Evolutionary conservation across 2,329 filamentous ascomycete species (phyloP).

Genomic region (Hyphodiscus sp.): DNA sequence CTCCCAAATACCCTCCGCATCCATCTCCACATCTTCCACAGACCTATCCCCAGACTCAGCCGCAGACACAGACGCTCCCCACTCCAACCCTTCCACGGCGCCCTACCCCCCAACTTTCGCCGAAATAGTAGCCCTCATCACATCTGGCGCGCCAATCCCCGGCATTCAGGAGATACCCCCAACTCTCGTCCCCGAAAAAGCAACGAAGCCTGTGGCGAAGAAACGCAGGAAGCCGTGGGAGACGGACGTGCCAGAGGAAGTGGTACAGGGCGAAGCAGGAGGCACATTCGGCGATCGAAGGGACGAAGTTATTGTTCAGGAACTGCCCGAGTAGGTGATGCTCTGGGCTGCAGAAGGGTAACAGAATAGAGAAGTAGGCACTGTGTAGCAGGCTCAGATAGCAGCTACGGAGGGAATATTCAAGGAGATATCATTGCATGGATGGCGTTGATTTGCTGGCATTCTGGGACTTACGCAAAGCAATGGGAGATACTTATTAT

Average conservation of each 20-base stretch:
- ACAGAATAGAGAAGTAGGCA: constrained; percentile 2
- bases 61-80: constrained; percentile 2
- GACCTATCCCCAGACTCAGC: neutral
- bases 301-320: constrained; percentile 24
- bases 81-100: constrained; percentile 51
- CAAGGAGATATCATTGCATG: neutral
- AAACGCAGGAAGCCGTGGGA: constrained; percentile 72
- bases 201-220: constrained; percentile 33
- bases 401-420: neutral
- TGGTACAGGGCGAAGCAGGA: constrained; percentile 29
- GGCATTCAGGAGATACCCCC: constrained; percentile 84
- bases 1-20: neutral
- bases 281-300: constrained; percentile 27
- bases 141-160: constrained; percentile 73
- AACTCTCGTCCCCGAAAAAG: constrained; percentile 66
- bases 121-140: constrained; percentile 79
- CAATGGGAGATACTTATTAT: neutral
- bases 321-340: constrained; percentile 18
- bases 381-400: constrained; percentile 1
- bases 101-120: constrained; percentile 78
- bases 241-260: constrained; percentile 38
- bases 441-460: neutral
- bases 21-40: neutral
- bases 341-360: constrained; percentile 8
- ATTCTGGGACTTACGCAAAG: neutral